phyloP scores from a whole-genome alignment of 495 filamentous ascomycete species.

The Elaphomyces granulatus region DNA sequence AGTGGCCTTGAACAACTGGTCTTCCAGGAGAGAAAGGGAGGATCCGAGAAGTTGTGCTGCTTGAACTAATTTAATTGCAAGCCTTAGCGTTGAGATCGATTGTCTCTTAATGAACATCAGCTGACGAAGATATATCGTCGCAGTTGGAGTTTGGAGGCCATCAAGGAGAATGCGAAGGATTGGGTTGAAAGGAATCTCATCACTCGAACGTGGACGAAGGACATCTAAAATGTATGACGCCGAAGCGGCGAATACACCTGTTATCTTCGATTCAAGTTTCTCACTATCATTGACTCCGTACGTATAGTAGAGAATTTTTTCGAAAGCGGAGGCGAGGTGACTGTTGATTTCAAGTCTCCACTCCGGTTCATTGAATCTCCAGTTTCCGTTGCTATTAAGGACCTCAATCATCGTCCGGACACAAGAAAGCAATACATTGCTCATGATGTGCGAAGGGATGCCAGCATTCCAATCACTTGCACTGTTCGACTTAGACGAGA shows the following conservation, averaged over 20 bases:
- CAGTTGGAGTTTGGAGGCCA: constrained; percentile 48
- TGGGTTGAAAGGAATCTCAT: constrained; percentile 60
- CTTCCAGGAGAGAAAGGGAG: constrained; percentile 50
- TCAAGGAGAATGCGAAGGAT: constrained; percentile 56
- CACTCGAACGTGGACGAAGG: constrained; percentile 54
- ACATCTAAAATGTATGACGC: constrained; percentile 62
- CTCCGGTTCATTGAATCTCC: constrained; percentile 58
- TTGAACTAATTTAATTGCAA: constrained; percentile 54
- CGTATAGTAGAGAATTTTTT: constrained; percentile 51
- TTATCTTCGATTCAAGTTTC: constrained; percentile 41
- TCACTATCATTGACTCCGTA: constrained; percentile 54
- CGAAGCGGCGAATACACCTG: constrained; percentile 48
- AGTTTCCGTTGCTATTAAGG: constrained; percentile 64
- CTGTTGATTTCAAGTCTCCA: constrained; percentile 48
- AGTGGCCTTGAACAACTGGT: constrained; percentile 62
- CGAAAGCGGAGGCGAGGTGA: constrained; percentile 50
- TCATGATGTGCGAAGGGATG: constrained; percentile 62
- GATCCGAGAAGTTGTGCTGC: constrained; percentile 49
- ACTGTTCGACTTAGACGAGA: constrained; percentile 36
- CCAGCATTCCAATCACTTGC: constrained; percentile 47
- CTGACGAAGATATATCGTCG: constrained; percentile 45
- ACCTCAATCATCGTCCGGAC: constrained; percentile 61
- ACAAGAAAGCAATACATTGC: constrained; percentile 55
- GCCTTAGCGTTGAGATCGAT: constrained; percentile 45
- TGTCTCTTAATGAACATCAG: constrained; percentile 44